Percentiles rank a stretch among this genome's conserved stretches.
phyloP scores from a whole-genome alignment of 352 stramenopile species.

The Phytophthora kernoviae region DNA sequence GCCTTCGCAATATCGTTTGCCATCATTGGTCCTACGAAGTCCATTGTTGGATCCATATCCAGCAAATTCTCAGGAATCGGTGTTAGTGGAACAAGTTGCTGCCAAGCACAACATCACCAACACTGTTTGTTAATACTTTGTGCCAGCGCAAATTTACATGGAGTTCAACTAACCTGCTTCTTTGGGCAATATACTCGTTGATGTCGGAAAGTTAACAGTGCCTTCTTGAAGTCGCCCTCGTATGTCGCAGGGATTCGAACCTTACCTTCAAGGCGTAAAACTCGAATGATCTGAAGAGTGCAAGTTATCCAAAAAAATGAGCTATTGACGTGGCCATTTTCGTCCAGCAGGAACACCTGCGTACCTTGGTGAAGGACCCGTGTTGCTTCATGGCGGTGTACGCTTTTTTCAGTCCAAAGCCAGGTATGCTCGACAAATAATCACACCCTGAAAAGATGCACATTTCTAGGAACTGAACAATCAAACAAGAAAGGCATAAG shows the following conservation, averaged over 20 bases:
- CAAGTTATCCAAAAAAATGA: not conserved
- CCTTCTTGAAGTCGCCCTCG: constrained; percentile 65
- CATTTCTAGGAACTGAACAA: constrained; percentile 83
- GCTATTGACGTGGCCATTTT: not conserved
- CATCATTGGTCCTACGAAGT: constrained; percentile 73
- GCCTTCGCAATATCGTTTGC: constrained; percentile 41
- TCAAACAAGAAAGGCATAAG: not conserved
- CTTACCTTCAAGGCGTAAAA: constrained; percentile 72
- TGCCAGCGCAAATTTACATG: not conserved
- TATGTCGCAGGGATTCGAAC: constrained; percentile 53
- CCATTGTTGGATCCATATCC: constrained; percentile 38
- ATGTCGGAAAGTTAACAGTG: constrained; percentile 70
- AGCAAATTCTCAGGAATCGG: constrained; percentile 43
- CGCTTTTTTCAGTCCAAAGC: constrained; percentile 85
- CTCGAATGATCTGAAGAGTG: constrained; percentile 53
- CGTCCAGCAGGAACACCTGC: not conserved
- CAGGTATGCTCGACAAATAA: constrained; percentile 82
- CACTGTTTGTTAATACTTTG: not conserved
- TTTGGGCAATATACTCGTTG: constrained; percentile 72
- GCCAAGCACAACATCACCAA: constrained; percentile 7
- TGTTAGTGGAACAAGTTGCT: constrained; percentile 74
- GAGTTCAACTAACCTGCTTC: constrained; percentile 39
- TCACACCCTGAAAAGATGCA: constrained; percentile 93
- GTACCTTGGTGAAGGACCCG: constrained; percentile 65
- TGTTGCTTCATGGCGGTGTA: constrained; percentile 78